Base-by-base conservation (phyloP, 192 early-diverging fungal species). In the Umbelopsis ramanniana region DNA sequence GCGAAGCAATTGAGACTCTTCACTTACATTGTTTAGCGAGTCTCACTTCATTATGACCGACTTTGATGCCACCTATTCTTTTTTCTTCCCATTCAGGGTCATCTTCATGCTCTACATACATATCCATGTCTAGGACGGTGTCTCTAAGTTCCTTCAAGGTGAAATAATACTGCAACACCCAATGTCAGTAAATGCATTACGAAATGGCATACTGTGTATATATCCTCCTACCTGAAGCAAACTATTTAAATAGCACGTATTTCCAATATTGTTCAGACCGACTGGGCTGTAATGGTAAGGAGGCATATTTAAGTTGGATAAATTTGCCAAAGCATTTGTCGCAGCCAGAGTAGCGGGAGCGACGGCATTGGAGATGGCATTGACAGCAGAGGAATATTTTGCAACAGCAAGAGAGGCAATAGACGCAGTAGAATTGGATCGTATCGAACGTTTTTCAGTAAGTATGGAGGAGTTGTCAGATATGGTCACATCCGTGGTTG, bases 171-270 rank as follows among this genome's bases (percentile, higher is more conserved):
- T 93, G 53, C 8, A 47, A 6, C 19, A 43, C 6, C 14, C n/a
- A 63, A 45, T 66, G 38, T 54, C 43, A 48, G 10, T 6, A 60
- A 47, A 45, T 50, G n/a, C 23, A 23, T 17, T 46, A n/a, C 15
- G 2, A 45, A 37, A 63, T 45, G 0, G 23, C 19, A n/a, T 6
- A 40, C 10, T 23, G 40, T 35, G 15, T 40, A 57, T 22, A 10
- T 40, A 46, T 54, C 55, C 43, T 54, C 55, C 43, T 74, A 88
- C 79, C 55, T 89, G 87, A 23, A 96, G 78, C 22, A 96, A 76
- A 45, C 92, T 92, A 76, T 95, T 96, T 19, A 96, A 82, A 74
- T 96, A 96, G 78, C 95, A 96, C 0, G 95, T 96, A 52, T 93
- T 94, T 46, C 93, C 93, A 75, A 94, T 92, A 66, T 96, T 96